Conservation (phyloP, 495 filamentous ascomycete species). For the Aspergillus steynii region DNA sequence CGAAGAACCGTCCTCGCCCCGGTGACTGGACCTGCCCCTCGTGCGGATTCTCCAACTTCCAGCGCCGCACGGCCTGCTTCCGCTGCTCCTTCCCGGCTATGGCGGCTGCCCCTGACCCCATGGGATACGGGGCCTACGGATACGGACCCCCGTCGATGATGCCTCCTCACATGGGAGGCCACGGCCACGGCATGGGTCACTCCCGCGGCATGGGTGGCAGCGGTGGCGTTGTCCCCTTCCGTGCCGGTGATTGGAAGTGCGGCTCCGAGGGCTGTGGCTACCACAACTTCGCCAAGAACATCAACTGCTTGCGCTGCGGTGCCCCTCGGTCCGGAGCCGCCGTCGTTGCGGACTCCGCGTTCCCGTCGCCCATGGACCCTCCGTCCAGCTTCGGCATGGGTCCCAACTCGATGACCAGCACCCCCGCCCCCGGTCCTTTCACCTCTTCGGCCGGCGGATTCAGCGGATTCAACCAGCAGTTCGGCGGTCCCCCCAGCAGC, state of each 20-base stretch:
- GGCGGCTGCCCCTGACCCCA: constrained; percentile 69
- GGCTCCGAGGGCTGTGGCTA: constrained; percentile 97
- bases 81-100: constrained; percentile 97
- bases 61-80: constrained; percentile 97
- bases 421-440: constrained; percentile 81
- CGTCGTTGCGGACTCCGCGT: constrained; percentile 90
- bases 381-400: constrained; percentile 75
- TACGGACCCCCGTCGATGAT: constrained; percentile 81
- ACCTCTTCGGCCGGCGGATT: constrained; percentile 71
- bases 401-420: constrained; percentile 80
- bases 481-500: constrained; percentile 82
- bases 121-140: constrained; percentile 71
- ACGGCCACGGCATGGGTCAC: constrained; percentile 73
- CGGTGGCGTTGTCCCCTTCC: constrained; percentile 91
- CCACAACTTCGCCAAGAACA: constrained; percentile 99
- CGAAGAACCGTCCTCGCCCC: constrained; percentile 95
- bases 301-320: constrained; percentile 93
- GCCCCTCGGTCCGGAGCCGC: constrained; percentile 91
- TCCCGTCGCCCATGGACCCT: constrained; percentile 86
- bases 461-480: constrained; percentile 79
- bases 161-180: constrained; percentile 72
- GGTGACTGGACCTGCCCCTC: constrained; percentile 99
- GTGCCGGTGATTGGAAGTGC: constrained; percentile 98
- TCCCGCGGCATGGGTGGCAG: constrained; percentile 71
- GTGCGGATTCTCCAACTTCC: constrained; percentile 82